A percentile compares a stretch with the other conserved stretches of the same genome.
Conservation (phyloP, 139 green algal species). For the Eudorina sp. region DNA sequence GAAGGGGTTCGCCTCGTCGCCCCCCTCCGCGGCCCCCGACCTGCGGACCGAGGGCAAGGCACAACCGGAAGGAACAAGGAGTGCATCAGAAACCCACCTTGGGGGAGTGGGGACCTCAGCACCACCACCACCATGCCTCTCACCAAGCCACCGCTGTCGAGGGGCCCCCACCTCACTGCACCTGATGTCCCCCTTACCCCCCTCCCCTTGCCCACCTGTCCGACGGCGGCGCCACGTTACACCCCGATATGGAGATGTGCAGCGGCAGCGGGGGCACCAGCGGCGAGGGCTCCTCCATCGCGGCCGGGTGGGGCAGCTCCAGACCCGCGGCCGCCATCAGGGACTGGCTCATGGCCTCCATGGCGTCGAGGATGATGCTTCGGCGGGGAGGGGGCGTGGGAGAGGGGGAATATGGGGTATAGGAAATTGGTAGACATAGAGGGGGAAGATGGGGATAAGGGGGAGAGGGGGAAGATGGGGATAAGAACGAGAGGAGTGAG, state of each 20-base stretch:
- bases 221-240: constrained; percentile 40
- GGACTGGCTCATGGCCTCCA: constrained; percentile 16
- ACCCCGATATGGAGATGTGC: constrained; percentile 12
- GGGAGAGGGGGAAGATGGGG: not conserved
- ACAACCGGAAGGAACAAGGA: too few relatives aligned
- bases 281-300: not conserved
- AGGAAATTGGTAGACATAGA: not conserved
- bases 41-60: not conserved
- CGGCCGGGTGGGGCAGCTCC: not conserved
- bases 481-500: too few relatives aligned
- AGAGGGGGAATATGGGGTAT: too few relatives aligned
- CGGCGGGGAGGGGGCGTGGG: not conserved
- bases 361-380: constrained; percentile 39
- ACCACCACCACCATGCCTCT: not conserved
- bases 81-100: not conserved
- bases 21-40: not conserved
- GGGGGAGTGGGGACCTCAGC: not conserved
- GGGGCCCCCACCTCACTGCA: too few relatives aligned
- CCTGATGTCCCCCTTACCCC: too few relatives aligned
- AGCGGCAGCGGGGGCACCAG: constrained; percentile 20
- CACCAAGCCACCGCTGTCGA: too few relatives aligned
- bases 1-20: constrained; percentile 54
- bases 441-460: not conserved
- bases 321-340: not conserved
- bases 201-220: not conserved